Conservation (phyloP, 352 stramenopile species). For the Phytophthora pinifolia region DNA sequence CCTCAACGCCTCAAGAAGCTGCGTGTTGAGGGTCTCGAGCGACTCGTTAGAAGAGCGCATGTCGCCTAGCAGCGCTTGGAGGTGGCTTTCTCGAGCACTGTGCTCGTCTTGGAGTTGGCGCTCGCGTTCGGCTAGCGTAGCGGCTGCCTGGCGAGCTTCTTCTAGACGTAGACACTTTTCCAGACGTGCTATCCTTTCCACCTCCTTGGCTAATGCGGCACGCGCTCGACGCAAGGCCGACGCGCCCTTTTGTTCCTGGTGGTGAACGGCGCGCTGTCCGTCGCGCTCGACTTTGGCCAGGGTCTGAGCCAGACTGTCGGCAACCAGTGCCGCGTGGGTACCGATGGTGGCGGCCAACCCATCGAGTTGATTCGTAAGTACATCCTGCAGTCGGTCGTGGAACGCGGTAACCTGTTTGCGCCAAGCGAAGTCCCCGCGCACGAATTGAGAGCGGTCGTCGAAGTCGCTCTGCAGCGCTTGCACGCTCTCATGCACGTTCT, state of each 20-base stretch:
- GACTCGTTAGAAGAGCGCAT: conserved; percentile 47
- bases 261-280: conserved; percentile 36
- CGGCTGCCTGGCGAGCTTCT: conserved; percentile 52
- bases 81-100: conserved; percentile 35
- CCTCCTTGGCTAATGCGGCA: conserved; percentile 57
- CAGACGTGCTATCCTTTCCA: conserved; percentile 55
- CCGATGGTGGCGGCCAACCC: conserved; percentile 25
- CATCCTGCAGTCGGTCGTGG: conserved; percentile 50
- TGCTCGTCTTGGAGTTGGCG: conserved; percentile 47
- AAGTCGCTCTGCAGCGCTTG: conserved; percentile 49
- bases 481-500: conserved; percentile 31
- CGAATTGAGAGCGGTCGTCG: conserved; percentile 54
- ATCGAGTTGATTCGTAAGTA: conserved; percentile 29
- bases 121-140: conserved; percentile 46
- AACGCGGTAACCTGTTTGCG: conserved; percentile 50
- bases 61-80: conserved; percentile 53
- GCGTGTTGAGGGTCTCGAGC: conserved; percentile 50
- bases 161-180: conserved; percentile 68
- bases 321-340: conserved; percentile 34
- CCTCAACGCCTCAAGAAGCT: conserved; percentile 55
- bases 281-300: conserved; percentile 37
- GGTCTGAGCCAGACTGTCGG: conserved; percentile 39
- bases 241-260: conserved; percentile 49
- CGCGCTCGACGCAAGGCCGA: conserved; percentile 53
- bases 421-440: conserved; percentile 64